Evolutionary conservation across 2,329 filamentous ascomycete species (phyloP), one percentile per base, ranked within the genome.

Genomic region (Endoconidiophora laricicola): DNA sequence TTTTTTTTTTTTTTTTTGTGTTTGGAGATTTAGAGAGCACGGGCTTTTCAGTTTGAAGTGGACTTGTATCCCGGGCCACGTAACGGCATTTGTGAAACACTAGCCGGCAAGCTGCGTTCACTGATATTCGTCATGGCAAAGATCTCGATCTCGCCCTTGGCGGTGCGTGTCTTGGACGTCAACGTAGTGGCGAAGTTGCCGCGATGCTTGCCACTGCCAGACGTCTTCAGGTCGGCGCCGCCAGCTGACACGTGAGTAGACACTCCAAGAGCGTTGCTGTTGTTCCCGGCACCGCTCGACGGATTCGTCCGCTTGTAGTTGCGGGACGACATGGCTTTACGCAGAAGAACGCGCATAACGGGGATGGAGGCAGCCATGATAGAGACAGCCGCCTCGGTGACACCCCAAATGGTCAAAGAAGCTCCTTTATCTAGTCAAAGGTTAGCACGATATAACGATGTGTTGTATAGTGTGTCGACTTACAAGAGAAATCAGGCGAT

Each of bases 321-420:
- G 2, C 45, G 45, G 4, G 45, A 47, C 6, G 45, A 47, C 45
- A 49, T 45, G 42, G 54, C 53, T 33, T 54, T 45, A 26, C 54
- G 54, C 22, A 55, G 20, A n/a, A 57, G 50, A n/a, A 56, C 53
- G 37, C 57, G 57, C 12, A 58, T 52, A 46, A 57, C 49, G 10
- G 57, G 57, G 38, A 58, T 56, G 10, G 55, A 58, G 7, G 56
- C 53, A 24, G 56, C 56, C 45, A 57, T 55, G 23, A 57, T 53
- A 39, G 56, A 56, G 9, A 52, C 38, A 22, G 54, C 22, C 20
- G 49, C 45, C 42, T 57, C 56, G 33, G 53, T 48, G 9, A 50
- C 41, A 4, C 50, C 53, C 54, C 55, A 58, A 29, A 55, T 53
- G 41, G 55, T 39, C n/a, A 56, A 50, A 41, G 33, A 23, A 14